Conservation (phyloP, 2,329 filamentous ascomycete genomes). For the Aspergillus clavatus region DNA sequence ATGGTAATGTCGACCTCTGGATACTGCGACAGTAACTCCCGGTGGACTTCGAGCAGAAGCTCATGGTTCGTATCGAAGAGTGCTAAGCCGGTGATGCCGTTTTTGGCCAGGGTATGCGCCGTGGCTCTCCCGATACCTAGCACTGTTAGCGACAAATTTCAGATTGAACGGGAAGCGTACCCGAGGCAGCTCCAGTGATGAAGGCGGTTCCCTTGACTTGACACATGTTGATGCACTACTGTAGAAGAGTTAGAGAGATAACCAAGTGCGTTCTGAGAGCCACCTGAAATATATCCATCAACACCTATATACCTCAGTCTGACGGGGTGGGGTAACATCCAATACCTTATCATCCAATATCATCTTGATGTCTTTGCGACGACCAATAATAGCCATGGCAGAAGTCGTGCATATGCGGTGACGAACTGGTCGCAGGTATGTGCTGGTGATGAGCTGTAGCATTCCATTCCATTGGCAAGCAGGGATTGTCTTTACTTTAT, state of each 20-base stretch:
- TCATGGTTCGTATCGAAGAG: constrained; percentile 48
- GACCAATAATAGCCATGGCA: no score
- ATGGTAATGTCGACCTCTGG: constrained; percentile 40
- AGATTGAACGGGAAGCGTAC: constrained; percentile 7
- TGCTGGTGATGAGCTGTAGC: no score
- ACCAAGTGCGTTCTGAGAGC: no score
- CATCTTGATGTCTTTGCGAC: no score
- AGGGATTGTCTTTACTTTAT: no score
- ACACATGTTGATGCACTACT: neutral
- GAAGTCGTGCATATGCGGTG: no score
- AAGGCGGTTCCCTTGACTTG: constrained; percentile 24
- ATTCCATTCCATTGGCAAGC: no score
- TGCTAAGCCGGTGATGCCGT: constrained; percentile 46
- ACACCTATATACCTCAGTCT: no score
- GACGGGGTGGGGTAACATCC: no score
- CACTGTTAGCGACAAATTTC: neutral
- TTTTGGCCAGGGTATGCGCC: constrained; percentile 44
- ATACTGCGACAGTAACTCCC: constrained; percentile 32
- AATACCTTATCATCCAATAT: no score
- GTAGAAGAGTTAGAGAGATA: neutral
- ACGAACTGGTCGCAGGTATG: no score
- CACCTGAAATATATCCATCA: no score
- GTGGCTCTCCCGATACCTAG: constrained; percentile 52
- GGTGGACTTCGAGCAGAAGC: constrained; percentile 30
- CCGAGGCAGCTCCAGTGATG: constrained; percentile 23